Percentiles rank a stretch among this genome's conserved stretches.
phyloP scores from a whole-genome alignment of 202 grass and related monocot species.

The Dendrocalamus latiflorus region DNA sequence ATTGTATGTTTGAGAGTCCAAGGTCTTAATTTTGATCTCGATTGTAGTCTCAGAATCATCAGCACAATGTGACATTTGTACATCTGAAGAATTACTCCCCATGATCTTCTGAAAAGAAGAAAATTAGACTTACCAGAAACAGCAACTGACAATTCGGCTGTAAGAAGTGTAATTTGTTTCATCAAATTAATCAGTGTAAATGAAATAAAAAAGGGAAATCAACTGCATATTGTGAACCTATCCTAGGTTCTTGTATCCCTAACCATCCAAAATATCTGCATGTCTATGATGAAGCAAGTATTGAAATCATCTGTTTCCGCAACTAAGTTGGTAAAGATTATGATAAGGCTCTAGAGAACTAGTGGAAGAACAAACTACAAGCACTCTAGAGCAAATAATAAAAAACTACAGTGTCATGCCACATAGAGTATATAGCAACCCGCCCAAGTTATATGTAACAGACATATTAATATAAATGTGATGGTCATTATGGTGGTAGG shows the following conservation, averaged over 20 bases:
- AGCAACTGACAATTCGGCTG: background rate
- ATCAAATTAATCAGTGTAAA: background rate
- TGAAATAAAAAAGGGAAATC: background rate
- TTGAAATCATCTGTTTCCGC: background rate
- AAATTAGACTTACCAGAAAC: constrained; percentile 4
- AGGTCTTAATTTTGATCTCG: constrained; percentile 96
- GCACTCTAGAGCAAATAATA: background rate
- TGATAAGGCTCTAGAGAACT: background rate
- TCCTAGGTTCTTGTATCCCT: background rate
- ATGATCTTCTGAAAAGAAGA: constrained; percentile 31
- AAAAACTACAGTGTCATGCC: background rate
- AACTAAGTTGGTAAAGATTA: background rate
- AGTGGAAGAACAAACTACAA: background rate
- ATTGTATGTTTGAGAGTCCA: constrained; percentile 94
- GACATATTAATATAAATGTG: background rate
- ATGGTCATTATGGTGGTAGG: background rate
- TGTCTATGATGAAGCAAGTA: background rate
- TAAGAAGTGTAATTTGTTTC: background rate
- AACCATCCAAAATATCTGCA: background rate
- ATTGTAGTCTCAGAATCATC: constrained; percentile 58
- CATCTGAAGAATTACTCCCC: constrained; percentile 47
- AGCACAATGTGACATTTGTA: constrained; percentile 38
- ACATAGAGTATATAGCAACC: background rate
- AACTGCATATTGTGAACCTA: background rate
- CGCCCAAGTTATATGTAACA: background rate